Conservation (phyloP, 2,329 filamentous ascomycete species). For the Colletotrichum navitas region DNA sequence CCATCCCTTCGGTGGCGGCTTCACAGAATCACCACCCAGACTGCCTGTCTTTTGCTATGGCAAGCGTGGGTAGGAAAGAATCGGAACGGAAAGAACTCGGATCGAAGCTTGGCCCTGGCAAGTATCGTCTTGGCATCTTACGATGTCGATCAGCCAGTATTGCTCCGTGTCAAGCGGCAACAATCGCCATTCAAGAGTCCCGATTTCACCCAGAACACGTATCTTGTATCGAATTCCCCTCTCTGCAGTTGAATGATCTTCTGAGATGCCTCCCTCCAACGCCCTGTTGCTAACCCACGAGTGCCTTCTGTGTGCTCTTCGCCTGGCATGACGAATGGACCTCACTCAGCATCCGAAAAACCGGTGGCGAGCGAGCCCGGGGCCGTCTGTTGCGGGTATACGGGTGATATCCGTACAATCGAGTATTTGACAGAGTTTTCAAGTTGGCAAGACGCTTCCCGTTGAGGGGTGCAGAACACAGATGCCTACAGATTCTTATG, state of each 20-base stretch:
- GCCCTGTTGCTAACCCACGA: background rate
- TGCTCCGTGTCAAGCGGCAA: background rate
- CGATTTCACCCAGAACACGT: background rate
- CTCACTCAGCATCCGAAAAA: background rate
- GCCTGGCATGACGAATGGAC: background rate
- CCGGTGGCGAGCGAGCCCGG: background rate
- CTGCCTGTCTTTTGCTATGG: background rate
- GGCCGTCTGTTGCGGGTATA: background rate
- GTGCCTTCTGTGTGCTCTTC: background rate
- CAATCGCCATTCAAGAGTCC: background rate
- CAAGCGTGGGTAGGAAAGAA: background rate
- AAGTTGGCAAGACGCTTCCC: background rate
- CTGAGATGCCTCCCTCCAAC: background rate
- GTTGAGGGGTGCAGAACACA: background rate
- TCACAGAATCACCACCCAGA: background rate
- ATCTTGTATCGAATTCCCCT: background rate
- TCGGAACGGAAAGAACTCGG: background rate
- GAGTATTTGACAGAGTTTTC: background rate
- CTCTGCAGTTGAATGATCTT: background rate
- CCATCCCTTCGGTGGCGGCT: background rate
- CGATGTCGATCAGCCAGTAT: conserved; percentile 12
- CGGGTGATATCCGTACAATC: background rate
- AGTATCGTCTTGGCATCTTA: conserved; percentile 35
- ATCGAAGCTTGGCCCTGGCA: conserved; percentile 5
- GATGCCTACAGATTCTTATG: no score